phyloP scores from a whole-genome alignment of 768 basidiomycete genomes.

The Amanita phalloides region DNA sequence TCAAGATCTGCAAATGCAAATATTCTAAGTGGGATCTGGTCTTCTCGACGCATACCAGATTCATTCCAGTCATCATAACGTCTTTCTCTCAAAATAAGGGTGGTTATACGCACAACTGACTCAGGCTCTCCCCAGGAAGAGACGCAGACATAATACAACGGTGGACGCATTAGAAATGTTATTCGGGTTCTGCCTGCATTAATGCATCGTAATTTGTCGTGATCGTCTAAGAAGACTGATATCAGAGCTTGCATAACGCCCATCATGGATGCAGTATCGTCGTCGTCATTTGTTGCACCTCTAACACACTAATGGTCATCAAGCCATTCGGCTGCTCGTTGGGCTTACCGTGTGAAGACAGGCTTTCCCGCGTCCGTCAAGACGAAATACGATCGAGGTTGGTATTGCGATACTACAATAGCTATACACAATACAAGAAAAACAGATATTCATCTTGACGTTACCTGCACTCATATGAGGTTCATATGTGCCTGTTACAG shows the following conservation, averaged over 20 bases:
- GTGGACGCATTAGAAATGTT: conserved; percentile 76
- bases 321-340: not conserved
- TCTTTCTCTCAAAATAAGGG: not conserved
- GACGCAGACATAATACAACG: conserved; percentile 85
- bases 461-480: conserved; percentile 3
- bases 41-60: conserved; percentile 55
- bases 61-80: not conserved
- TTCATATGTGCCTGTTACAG: conserved; percentile 6
- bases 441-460: not conserved
- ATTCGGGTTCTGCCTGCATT: conserved; percentile 77
- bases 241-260: conserved; percentile 94
- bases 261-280: conserved; percentile 67
- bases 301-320: conserved; percentile 23
- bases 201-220: conserved; percentile 78
- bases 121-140: conserved; percentile 96
- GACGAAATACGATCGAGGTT: conserved; percentile 78
- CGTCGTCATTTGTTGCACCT: conserved; percentile 43
- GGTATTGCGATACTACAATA: conserved; percentile 26
- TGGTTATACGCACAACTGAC: conserved; percentile 61
- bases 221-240: conserved; percentile 90
- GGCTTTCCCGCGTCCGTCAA: conserved; percentile 96
- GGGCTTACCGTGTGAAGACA: conserved; percentile 67
- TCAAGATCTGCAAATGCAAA: conserved; percentile 86
- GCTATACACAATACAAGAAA: conserved; percentile 6
- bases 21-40: conserved; percentile 91